These are phyloP conservation scores for Linnemannia schmuckeri DNA, from an alignment of 192 early-diverging fungal genomes.

Conservation along the genomic window DNA sequence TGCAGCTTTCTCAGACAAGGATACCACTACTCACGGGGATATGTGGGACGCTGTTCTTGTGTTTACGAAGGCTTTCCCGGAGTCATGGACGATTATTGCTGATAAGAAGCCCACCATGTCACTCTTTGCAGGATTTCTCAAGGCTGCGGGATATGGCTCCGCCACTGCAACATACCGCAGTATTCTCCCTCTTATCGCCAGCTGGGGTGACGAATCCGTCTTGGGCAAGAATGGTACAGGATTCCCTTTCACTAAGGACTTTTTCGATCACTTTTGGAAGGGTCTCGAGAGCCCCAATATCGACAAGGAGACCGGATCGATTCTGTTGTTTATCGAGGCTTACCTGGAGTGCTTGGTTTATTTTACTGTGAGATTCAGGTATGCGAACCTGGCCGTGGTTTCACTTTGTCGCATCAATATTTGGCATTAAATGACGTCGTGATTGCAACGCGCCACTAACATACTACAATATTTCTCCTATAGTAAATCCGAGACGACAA, in stretches of 20 bases:
- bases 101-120: constrained; percentile 73
- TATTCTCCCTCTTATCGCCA: constrained; percentile 76
- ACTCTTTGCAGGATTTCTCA: constrained; percentile 79
- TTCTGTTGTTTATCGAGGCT: constrained; percentile 66
- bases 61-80: constrained; percentile 78
- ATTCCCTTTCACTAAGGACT: constrained; percentile 63
- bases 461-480: background rate
- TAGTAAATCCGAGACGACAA: constrained; percentile 46
- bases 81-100: constrained; percentile 67
- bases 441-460: background rate
- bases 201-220: constrained; percentile 41
- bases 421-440: background rate
- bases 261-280: constrained; percentile 75
- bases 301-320: constrained; percentile 59
- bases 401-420: background rate
- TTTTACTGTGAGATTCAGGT: constrained; percentile 62
- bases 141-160: constrained; percentile 74
- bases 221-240: constrained; percentile 52
- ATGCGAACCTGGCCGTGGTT: background rate
- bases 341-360: constrained; percentile 77
- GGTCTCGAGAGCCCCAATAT: constrained; percentile 63
- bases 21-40: constrained; percentile 76
- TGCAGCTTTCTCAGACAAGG: constrained; percentile 81
- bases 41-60: constrained; percentile 92
- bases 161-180: constrained; percentile 79